Conservation (phyloP, 2,329 filamentous ascomycete species). For the Pestalotiopsis sp. region DNA sequence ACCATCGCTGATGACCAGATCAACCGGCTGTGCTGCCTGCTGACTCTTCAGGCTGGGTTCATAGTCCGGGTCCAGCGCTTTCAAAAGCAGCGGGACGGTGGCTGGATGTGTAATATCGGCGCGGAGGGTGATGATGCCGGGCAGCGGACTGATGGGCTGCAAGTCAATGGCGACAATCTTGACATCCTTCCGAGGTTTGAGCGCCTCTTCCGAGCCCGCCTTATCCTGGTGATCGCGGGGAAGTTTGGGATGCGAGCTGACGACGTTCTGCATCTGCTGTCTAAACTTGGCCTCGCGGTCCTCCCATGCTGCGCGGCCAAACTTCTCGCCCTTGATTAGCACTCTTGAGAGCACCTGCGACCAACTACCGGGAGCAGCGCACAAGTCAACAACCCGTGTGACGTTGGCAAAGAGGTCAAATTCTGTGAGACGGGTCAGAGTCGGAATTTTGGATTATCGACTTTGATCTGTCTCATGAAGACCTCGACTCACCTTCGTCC, state of each 20-base stretch:
- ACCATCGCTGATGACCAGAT: constrained; percentile 92
- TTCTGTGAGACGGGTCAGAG: constrained; percentile 52
- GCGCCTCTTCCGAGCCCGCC: constrained; percentile 23
- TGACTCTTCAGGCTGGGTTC: constrained; percentile 47
- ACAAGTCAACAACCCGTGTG: constrained; percentile 91
- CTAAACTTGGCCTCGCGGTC: constrained; percentile 73
- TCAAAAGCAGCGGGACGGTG: constrained; percentile 85
- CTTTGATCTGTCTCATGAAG: background rate
- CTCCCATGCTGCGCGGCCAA: constrained; percentile 84
- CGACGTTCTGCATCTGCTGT: constrained; percentile 59
- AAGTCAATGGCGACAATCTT: constrained; percentile 96
- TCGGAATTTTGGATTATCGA: background rate
- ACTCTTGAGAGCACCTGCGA: constrained; percentile 94
- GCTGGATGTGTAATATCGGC: constrained; percentile 98
- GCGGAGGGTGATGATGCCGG: constrained; percentile 88
- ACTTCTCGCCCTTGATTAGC: constrained; percentile 89
- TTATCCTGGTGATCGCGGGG: constrained; percentile 19
- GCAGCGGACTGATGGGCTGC: constrained; percentile 91
- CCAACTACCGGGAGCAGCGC: constrained; percentile 95
- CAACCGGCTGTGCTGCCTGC: constrained; percentile 75
- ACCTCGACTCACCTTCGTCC: constrained; percentile 63
- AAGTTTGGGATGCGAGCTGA: constrained; percentile 34
- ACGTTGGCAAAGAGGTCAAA: constrained; percentile 93
- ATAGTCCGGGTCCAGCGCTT: constrained; percentile 76
- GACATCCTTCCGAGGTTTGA: constrained; percentile 65